phyloP scores from a whole-genome alignment of 495 filamentous ascomycete genomes.

The Podospora tetraspora region DNA sequence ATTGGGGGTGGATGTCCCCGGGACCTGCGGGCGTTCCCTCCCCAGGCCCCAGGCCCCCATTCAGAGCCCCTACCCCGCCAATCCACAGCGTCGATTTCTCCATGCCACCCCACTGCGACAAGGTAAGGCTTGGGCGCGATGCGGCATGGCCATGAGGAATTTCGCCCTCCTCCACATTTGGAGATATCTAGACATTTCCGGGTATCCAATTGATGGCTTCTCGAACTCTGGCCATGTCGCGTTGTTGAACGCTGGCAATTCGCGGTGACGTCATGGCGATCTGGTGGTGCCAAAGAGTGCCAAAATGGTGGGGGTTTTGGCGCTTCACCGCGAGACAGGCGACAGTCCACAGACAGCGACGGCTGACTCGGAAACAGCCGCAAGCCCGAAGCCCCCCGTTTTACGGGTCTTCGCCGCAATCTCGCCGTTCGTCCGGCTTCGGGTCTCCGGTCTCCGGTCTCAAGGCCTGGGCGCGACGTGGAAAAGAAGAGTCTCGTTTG shows the following conservation, averaged over 20 bases:
- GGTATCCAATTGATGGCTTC: neutral
- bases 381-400: neutral
- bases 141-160: neutral
- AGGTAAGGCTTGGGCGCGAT: neutral
- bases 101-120: neutral
- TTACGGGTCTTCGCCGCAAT: neutral
- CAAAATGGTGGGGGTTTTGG: neutral
- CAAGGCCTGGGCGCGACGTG: neutral
- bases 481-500: no score
- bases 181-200: neutral
- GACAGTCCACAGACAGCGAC: neutral
- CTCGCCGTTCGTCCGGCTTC: neutral
- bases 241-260: neutral
- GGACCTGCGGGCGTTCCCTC: neutral
- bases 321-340: neutral
- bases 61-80: neutral
- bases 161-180: neutral
- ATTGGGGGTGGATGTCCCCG: neutral
- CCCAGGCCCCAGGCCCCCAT: neutral
- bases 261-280: neutral
- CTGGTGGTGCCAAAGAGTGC: neutral
- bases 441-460: neutral
- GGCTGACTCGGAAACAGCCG: neutral
- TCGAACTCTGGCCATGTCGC: neutral
- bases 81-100: neutral